Conservation (phyloP, 768 basidiomycete genomes). For the Leccinum variicolor region DNA sequence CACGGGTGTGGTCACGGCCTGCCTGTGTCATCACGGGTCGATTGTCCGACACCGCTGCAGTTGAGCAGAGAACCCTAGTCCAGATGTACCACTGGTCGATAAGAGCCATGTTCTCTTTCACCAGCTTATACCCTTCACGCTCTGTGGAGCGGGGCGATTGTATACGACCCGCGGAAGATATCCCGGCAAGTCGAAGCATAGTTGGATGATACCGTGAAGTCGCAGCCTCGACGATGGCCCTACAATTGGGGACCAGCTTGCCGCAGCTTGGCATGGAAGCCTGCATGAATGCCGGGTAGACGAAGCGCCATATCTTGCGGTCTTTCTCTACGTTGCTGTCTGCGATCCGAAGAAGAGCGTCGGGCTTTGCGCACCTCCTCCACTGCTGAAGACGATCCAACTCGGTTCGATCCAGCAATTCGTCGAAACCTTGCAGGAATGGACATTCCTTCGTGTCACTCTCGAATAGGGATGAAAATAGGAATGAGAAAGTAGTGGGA, state of each 20-base stretch:
- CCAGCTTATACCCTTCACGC: conserved; percentile 48
- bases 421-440: conserved; percentile 61
- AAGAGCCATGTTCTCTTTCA: conserved; percentile 54
- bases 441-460: conserved; percentile 42
- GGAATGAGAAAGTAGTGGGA: conserved; percentile 27
- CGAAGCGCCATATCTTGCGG: conserved; percentile 68
- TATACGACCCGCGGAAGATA: conserved; percentile 47
- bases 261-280: conserved; percentile 48
- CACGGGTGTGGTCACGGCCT: conserved; percentile 66
- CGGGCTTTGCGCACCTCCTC: conserved; percentile 52
- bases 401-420: conserved; percentile 61
- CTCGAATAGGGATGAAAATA: conserved; percentile 53
- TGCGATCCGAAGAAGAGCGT: conserved; percentile 63
- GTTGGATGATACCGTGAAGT: conserved; percentile 66
- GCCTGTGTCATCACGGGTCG: conserved; percentile 51
- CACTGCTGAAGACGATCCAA: conserved; percentile 63
- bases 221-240: conserved; percentile 66
- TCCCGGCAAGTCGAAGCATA: conserved; percentile 71
- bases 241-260: conserved; percentile 45
- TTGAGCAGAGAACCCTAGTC: conserved; percentile 85
- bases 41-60: conserved; percentile 63
- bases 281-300: conserved; percentile 65
- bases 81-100: conserved; percentile 82
- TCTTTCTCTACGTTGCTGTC: conserved; percentile 70
- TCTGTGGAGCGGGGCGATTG: conserved; percentile 44